Evolutionary conservation across 2,329 filamentous ascomycete species (phyloP), one percentile per base, ranked within the genome.

Genomic region (Davidsoniella virescens): DNA sequence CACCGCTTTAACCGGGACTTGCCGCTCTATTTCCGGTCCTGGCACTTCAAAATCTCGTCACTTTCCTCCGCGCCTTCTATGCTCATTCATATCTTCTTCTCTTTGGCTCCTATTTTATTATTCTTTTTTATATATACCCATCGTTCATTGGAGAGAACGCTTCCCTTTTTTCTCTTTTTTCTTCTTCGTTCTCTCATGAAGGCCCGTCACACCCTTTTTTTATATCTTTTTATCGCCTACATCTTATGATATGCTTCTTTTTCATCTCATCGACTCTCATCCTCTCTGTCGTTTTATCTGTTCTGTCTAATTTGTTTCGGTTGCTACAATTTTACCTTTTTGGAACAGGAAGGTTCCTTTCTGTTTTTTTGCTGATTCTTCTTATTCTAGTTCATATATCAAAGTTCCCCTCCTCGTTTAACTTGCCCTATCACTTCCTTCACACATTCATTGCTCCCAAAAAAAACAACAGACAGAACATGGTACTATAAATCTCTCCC

Each of bases 71-170:
- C 38, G 33, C 36, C 39, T 47, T 39, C 36, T 47, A 14, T 47
- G 14, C 14, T 23, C 18, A 20, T 37, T 38, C 14, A 23, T 39
- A 20, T n/a, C 44, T 12, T 39, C 23, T 12, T 39, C 23, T 20
- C 20, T 14, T 26, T 14, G 10, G 8, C 10, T 33, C 36, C 54
- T 49, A 26, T 47, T 50, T 29, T 44, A 23, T 53, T 42, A 51
- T 54, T 47, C 37, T 25, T 48, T 53, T 49, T 44, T 52, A 44
- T 51, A 53, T 52, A 54, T 43, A 50, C 26, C 16, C 44, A 47
- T 49, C 40, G 49, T 54, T 49, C 48, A 49, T 49, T 25, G 40
- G 45, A 36, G 40, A 29, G 26, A 29, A 29, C 26, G 26, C 44
- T n/a, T 36, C 20, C 9, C 12, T 40, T 47, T 42, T 26, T 26